Percentiles rank a stretch among this genome's conserved stretches.
Conservation (phyloP, 768 basidiomycete genomes). For the Kwoniella pini region DNA sequence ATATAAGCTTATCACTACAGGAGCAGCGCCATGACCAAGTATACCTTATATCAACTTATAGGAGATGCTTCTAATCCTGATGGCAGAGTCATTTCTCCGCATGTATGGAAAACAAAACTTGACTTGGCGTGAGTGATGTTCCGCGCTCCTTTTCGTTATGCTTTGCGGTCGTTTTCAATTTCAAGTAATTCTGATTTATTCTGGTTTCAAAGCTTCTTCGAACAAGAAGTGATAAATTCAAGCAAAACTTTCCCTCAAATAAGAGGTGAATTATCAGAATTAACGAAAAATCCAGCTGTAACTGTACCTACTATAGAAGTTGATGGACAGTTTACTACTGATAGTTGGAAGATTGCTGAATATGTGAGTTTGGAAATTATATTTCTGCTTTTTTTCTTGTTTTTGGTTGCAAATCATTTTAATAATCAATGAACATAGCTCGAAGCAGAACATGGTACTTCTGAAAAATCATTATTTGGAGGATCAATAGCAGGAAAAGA, state of each 20-base stretch:
- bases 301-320: slow-evolving; percentile 27
- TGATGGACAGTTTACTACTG: slow-evolving; percentile 12
- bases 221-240: neutral
- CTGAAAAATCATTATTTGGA: slow-evolving; percentile 24
- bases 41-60: slow-evolving; percentile 17
- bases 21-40: slow-evolving; percentile 5
- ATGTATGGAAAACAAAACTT: slow-evolving; percentile 27
- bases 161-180: no score
- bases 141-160: neutral
- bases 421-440: slow-evolving; percentile 1
- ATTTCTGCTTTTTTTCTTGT: neutral
- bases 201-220: slow-evolving; percentile 6
- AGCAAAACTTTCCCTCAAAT: slow-evolving; percentile 22
- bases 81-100: slow-evolving; percentile 15
- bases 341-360: slow-evolving; percentile 25
- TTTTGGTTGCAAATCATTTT: neutral
- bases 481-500: slow-evolving; percentile 19
- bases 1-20: no score
- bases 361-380: slow-evolving; percentile 11
- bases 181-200: no score
- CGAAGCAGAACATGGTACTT: slow-evolving; percentile 16
- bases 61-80: slow-evolving; percentile 16
- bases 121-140: slow-evolving; percentile 16
- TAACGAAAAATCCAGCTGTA: slow-evolving; percentile 21
- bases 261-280: slow-evolving; percentile 19